A percentile compares a stretch with the other conserved stretches of the same genome.
These are phyloP conservation scores for Tylopilus sp. DNA, from an alignment of 1,284 basidiomycete species.

Conservation along the genomic window DNA sequence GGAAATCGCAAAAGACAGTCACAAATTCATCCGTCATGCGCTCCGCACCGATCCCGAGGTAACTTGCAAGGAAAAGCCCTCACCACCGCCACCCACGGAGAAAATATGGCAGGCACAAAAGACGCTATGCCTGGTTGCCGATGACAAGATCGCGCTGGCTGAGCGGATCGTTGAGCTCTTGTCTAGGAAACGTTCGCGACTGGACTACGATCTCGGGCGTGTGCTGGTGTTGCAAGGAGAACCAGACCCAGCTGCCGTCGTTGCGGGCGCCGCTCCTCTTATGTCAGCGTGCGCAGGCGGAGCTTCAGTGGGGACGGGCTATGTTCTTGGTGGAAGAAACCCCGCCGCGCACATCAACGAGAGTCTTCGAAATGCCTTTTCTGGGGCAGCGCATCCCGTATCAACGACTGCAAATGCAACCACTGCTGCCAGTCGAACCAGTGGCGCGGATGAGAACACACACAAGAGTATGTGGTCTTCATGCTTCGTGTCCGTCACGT, in stretches of 20 bases:
- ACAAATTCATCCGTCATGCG: constrained; percentile 50
- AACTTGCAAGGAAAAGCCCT: constrained; percentile 25
- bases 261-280: constrained; percentile 22
- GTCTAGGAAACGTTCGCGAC: constrained; percentile 47
- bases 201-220: constrained; percentile 52
- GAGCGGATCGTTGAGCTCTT: constrained; percentile 51
- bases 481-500: neutral
- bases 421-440: constrained; percentile 13
- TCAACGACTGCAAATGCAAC: constrained; percentile 6
- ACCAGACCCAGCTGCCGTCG: constrained; percentile 34
- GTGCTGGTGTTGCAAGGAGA: constrained; percentile 56
- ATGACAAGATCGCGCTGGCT: constrained; percentile 53
- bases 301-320: constrained; percentile 22
- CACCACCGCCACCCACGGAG: constrained; percentile 28
- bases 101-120: constrained; percentile 33
- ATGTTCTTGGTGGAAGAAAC: constrained; percentile 36
- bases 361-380: constrained; percentile 41
- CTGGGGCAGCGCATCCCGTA: constrained; percentile 30
- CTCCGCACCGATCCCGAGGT: constrained; percentile 34
- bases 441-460: constrained; percentile 24
- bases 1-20: constrained; percentile 50
- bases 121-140: constrained; percentile 37
- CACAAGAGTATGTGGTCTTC: constrained; percentile 30
- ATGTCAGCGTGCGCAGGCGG: constrained; percentile 18
- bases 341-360: constrained; percentile 47